These are phyloP conservation scores for Gryganskiella cystojenkinii DNA, from an alignment of 192 early-diverging fungal genomes.

Conservation along the genomic window DNA sequence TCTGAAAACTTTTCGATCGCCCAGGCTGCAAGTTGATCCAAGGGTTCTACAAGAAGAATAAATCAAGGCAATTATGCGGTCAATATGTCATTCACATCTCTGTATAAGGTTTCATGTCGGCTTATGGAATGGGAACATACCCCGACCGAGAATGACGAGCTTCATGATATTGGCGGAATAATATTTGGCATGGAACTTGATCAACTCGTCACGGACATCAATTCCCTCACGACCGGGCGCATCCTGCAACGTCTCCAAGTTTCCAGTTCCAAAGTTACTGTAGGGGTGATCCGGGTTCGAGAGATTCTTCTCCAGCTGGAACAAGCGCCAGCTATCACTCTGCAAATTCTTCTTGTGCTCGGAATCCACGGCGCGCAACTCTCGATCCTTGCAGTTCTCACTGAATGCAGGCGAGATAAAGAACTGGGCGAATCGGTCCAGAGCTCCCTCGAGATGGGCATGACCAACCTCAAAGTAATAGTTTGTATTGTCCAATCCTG, in stretches of 20 bases:
- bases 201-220: constrained; percentile 83
- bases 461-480: constrained; percentile 88
- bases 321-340: constrained; percentile 88
- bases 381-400: constrained; percentile 90
- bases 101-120: too few species aligned
- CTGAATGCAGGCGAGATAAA: constrained; percentile 93
- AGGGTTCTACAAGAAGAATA: constrained; percentile 67
- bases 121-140: too few species aligned
- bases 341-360: constrained; percentile 98
- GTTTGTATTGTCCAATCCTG: constrained; percentile 82
- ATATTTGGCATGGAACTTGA: constrained; percentile 90
- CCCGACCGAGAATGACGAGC: constrained; percentile 86
- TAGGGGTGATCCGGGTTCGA: constrained; percentile 83
- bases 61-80: background rate
- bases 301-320: constrained; percentile 88
- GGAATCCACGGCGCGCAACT: constrained; percentile 95
- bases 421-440: constrained; percentile 88
- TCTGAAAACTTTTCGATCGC: constrained; percentile 81
- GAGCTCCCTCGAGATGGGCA: constrained; percentile 64
- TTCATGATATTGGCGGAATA: constrained; percentile 98
- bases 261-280: constrained; percentile 93
- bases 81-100: background rate
- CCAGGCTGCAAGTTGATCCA: constrained; percentile 89
- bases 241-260: constrained; percentile 83
- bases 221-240: constrained; percentile 72